phyloP scores from a whole-genome alignment of 352 stramenopile genomes.

The Phytophthora sp. region DNA sequence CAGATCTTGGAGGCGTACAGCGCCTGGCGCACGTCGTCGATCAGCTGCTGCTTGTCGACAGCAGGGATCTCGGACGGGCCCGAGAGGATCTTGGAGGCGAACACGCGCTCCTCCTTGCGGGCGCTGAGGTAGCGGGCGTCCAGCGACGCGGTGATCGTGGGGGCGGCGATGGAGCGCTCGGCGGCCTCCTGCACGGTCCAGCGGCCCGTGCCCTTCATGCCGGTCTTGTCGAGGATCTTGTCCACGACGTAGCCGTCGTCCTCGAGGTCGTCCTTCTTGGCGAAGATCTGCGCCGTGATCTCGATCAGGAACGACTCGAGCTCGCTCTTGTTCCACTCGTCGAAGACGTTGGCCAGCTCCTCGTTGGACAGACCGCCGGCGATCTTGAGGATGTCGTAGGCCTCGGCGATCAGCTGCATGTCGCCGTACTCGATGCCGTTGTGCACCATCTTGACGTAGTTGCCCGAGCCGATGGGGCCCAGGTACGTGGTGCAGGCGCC shows the following conservation, averaged over 20 bases:
- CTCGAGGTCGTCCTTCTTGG: slow-evolving; percentile 96
- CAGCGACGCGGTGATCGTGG: slow-evolving; percentile 97
- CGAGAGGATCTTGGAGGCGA: slow-evolving; percentile 93
- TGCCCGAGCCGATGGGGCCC: slow-evolving; percentile 95
- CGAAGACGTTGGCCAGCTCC: slow-evolving; percentile 94
- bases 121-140: slow-evolving; percentile 96
- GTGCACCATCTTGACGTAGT: slow-evolving; percentile 99
- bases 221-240: slow-evolving; percentile 99
- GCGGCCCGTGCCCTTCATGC: slow-evolving; percentile 98
- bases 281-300: slow-evolving; percentile 98
- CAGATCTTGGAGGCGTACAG: slow-evolving; percentile 99
- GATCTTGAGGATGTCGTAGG: slow-evolving; percentile 98
- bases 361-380: slow-evolving; percentile 90
- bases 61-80: slow-evolving; percentile 93
- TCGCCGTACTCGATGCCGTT: slow-evolving; percentile 99
- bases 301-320: slow-evolving; percentile 98
- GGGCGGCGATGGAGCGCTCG: slow-evolving; percentile 95
- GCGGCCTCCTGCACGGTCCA: slow-evolving; percentile 97
- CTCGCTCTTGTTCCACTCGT: slow-evolving; percentile 97
- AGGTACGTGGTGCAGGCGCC: slow-evolving; percentile 97
- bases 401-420: slow-evolving; percentile 99
- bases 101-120: slow-evolving; percentile 96
- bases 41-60: slow-evolving; percentile 94
- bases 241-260: slow-evolving; percentile 90
- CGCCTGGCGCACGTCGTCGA: slow-evolving; percentile 96